Evolutionary conservation across 1,284 basidiomycete species (phyloP).

Genomic region (Stereum hirsutum): DNA sequence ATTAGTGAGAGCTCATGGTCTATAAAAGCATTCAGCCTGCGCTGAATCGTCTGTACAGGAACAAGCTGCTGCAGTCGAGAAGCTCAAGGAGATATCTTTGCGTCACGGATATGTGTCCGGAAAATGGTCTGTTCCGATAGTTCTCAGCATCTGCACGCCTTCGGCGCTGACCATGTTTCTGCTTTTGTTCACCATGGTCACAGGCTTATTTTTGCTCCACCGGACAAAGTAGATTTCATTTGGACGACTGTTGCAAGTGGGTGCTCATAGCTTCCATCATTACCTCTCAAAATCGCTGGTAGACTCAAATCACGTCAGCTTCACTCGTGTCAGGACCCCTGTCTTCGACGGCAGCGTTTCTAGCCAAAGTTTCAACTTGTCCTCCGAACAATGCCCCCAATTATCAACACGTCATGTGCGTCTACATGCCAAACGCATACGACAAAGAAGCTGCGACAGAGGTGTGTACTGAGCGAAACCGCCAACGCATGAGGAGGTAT

Average conservation of each 20-base stretch:
- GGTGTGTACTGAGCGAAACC: constrained; percentile 22
- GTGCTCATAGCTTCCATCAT: constrained; percentile 3
- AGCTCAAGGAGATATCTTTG: constrained; percentile 47
- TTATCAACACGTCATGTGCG: constrained; percentile 54
- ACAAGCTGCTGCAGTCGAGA: constrained; percentile 45
- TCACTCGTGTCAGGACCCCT: constrained; percentile 57
- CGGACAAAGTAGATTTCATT: constrained; percentile 50
- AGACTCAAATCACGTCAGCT: constrained; percentile 21
- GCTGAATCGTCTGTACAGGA: constrained; percentile 26
- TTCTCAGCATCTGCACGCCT: background rate
- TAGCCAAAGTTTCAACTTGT: constrained; percentile 58
- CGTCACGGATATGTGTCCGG: constrained; percentile 44
- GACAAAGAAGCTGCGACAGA: constrained; percentile 47
- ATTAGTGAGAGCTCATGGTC: constrained; percentile 28
- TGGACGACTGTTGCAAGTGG: constrained; percentile 52
- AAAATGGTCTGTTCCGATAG: constrained; percentile 56
- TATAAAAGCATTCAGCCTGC: background rate
- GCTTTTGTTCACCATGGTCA: background rate
- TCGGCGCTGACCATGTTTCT: background rate
- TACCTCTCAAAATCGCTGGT: background rate
- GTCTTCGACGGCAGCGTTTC: constrained; percentile 38
- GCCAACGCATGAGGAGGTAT: background rate
- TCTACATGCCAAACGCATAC: constrained; percentile 66
- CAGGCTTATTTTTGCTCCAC: constrained; percentile 55
- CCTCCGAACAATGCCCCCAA: constrained; percentile 36